Evolutionary conservation across 2,329 filamentous ascomycete genomes (phyloP), one percentile per base, ranked within the genome.

Genomic region (Bipolaris cookei): DNA sequence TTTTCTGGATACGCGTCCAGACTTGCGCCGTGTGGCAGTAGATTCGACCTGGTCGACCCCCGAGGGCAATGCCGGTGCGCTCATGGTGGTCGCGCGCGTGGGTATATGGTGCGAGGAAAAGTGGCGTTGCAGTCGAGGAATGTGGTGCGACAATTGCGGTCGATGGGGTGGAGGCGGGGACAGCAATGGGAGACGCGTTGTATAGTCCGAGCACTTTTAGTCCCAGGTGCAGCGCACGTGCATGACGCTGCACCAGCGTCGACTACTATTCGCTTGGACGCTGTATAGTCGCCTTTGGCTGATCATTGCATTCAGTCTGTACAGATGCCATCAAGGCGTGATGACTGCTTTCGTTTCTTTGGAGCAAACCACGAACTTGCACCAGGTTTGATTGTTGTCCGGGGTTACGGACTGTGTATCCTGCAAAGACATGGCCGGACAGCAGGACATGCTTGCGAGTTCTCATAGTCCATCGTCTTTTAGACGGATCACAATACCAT

Each of bases 1-100:
- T 59, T 72, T 75, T 52, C 70, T 74, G 51, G 70, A 67, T 55
- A 78, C 76, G 72, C 76, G 75, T 73, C 75, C 76, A 32, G 76
- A 78, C 51, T 72, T 76, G 63, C 76, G 76, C 60, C 76, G 75
- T 54, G 71, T 58, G 54, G 66, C 65, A 16, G 71, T 67, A 20
- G 72, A 68, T 49, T 66, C 60, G 58, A 61, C 63, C 45, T 68
- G 63, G 56, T 64, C 58, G 49, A 57, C 64, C 52, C 64, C 60
- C 30, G 71, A 65, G 49, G 70, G 58, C 55, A 59, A 52, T 42
- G 67, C 68, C 30, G 65, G 62, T 49, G 66, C 63, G 65, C 71
- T 73, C 72, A 75, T 75, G 43, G n/a, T 73, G 60, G 39, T 52
- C 56, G 67, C 57, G 66, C 69, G 63, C 67, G 50, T 48, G 28